These are phyloP conservation scores for Mikania micrantha DNA, from an alignment of 129 eudicot genomes.

Conservation along the genomic window DNA sequence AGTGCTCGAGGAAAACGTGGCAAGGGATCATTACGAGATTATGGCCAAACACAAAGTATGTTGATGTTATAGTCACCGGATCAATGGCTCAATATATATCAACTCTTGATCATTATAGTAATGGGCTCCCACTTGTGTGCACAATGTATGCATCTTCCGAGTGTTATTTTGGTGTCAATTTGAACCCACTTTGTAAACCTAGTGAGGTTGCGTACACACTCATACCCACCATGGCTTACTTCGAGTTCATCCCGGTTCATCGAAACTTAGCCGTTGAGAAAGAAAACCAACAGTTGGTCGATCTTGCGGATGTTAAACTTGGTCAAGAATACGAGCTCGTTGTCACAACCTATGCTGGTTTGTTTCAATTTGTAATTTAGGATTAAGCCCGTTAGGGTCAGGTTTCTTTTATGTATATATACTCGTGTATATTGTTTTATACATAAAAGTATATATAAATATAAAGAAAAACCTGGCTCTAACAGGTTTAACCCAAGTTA, in stretches of 20 bases:
- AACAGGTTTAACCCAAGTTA: no score
- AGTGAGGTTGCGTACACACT: conserved; percentile 56
- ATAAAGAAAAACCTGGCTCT: no score
- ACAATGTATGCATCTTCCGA: conserved; percentile 10
- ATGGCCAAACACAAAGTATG: conserved; percentile 64
- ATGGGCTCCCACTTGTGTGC: conserved; percentile 10
- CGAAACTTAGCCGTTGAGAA: conserved; percentile 7
- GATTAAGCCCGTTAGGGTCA: no score
- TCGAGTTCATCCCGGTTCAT: conserved; percentile 54
- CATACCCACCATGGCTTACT: conserved; percentile 68
- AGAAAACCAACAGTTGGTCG: conserved; percentile 25
- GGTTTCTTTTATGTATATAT: no score
- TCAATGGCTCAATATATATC: conserved; percentile 28
- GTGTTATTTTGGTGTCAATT: conserved; percentile 34
- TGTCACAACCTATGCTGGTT: conserved; percentile 61
- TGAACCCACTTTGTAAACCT: conserved; percentile 55
- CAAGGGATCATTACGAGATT: conserved; percentile 48
- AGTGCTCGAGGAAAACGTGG: conserved; percentile 31
- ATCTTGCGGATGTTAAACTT: conserved; percentile 46
- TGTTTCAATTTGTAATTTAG: background rate
- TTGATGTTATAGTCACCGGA: conserved; percentile 61
- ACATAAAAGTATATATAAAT: no score
- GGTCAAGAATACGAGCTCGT: conserved; percentile 61
- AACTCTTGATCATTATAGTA: conserved; percentile 51
- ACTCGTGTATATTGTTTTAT: no score